phyloP scores from a whole-genome alignment of 2,329 filamentous ascomycete species.

The Lasiodiplodia citricola region DNA sequence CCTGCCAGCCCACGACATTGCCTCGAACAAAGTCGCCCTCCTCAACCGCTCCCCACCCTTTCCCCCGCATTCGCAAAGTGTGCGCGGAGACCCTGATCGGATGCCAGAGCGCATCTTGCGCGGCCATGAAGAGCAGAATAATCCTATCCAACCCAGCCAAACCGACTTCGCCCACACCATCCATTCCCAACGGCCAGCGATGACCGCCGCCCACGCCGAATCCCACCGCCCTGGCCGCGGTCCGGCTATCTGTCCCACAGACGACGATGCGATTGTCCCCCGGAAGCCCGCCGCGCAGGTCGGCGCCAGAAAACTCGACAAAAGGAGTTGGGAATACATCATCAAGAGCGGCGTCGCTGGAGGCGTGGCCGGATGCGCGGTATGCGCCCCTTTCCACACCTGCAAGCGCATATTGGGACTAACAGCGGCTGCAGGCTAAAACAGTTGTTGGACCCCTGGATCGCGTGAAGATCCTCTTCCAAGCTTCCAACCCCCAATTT shows the following conservation, averaged over 20 bases:
- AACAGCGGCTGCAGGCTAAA: slow-evolving; percentile 70
- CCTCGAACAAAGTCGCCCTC: neutral
- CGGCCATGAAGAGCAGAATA: slow-evolving; percentile 38
- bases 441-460: slow-evolving; percentile 94
- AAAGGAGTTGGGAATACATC: slow-evolving; percentile 81
- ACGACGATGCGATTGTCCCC: slow-evolving; percentile 58
- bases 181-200: slow-evolving; percentile 25
- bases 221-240: slow-evolving; percentile 33
- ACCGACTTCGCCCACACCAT: slow-evolving; percentile 36
- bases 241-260: slow-evolving; percentile 56
- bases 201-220: slow-evolving; percentile 35
- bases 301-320: slow-evolving; percentile 59
- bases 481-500: slow-evolving; percentile 92
- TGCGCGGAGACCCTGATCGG: slow-evolving; percentile 31
- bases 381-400: slow-evolving; percentile 54
- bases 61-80: slow-evolving; percentile 15
- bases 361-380: slow-evolving; percentile 88
- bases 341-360: slow-evolving; percentile 84
- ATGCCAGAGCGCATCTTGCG: slow-evolving; percentile 45
- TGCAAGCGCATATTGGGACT: neutral
- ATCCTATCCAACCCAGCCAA: slow-evolving; percentile 17
- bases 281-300: slow-evolving; percentile 34
- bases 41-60: slow-evolving; percentile 3
- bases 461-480: slow-evolving; percentile 98
- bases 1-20: neutral